These are phyloP conservation scores for Papilionanthe hybrid DNA, from an alignment of 116 monocot genomes.

Conservation along the genomic window DNA sequence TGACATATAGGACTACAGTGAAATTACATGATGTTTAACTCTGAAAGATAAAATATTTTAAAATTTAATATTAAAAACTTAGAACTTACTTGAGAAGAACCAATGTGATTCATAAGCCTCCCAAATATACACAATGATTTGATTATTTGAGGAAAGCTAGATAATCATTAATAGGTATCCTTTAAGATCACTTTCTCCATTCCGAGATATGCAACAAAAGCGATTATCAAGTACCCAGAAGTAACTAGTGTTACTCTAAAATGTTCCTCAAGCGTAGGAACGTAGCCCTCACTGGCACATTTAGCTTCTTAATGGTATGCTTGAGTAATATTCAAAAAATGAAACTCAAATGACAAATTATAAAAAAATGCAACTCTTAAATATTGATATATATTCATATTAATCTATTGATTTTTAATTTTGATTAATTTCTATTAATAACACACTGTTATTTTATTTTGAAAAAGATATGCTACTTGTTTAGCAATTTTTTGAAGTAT, in stretches of 20 bases:
- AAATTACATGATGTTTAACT: too few relatives aligned
- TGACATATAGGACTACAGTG: too few relatives aligned
- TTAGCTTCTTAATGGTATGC: slow-evolving; percentile 16
- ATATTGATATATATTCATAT: too few relatives aligned
- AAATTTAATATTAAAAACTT: neutral
- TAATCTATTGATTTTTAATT: too few relatives aligned
- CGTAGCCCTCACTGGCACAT: slow-evolving; percentile 1
- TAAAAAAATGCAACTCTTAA: too few relatives aligned
- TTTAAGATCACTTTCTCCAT: slow-evolving; percentile 5
- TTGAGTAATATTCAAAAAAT: slow-evolving; percentile 1
- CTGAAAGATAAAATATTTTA: neutral
- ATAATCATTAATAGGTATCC: slow-evolving; percentile 21
- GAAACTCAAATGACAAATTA: too few relatives aligned
- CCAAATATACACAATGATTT: neutral
- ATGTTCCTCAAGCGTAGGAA: slow-evolving; percentile 24
- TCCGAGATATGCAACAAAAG: slow-evolving; percentile 8
- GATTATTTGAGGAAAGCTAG: slow-evolving; percentile 1
- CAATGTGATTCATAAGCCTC: slow-evolving; percentile 15
- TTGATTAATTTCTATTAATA: too few relatives aligned
- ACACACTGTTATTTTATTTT: too few relatives aligned
- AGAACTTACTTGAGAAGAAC: slow-evolving; percentile 13
- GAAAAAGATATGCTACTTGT: too few relatives aligned
- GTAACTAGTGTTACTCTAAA: neutral
- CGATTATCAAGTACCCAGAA: neutral
- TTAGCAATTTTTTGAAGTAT: too few relatives aligned